phyloP scores from a whole-genome alignment of 2,329 filamentous ascomycete genomes.

The Alternaria solani region DNA sequence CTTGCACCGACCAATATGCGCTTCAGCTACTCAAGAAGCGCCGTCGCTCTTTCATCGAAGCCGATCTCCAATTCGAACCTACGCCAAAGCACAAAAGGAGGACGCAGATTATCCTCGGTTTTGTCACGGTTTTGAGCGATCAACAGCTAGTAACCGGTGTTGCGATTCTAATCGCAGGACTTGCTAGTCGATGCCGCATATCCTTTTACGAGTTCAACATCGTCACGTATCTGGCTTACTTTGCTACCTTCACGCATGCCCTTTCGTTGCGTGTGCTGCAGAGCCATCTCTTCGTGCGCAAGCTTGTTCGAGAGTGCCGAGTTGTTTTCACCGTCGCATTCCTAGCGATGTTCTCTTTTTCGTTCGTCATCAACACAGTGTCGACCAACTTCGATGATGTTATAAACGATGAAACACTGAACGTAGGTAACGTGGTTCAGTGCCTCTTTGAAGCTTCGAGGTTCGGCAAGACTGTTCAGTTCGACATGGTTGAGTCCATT shows the following conservation, averaged over 20 bases:
- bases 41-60: neutral
- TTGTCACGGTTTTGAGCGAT: slow-evolving; percentile 9
- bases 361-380: neutral
- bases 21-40: neutral
- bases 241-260: slow-evolving; percentile 2
- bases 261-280: neutral
- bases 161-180: slow-evolving; percentile 13
- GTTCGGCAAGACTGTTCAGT: neutral
- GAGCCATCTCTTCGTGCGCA: neutral
- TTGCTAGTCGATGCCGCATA: slow-evolving; percentile 10
- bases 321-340: neutral
- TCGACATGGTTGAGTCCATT: neutral
- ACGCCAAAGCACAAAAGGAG: neutral
- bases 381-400: too few relatives aligned
- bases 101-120: neutral
- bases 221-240: slow-evolving; percentile 11
- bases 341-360: neutral
- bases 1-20: neutral
- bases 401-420: neutral
- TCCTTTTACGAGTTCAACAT: slow-evolving; percentile 14
- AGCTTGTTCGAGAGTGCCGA: neutral
- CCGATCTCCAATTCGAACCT: neutral
- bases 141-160: slow-evolving; percentile 19
- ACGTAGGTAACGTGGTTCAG: slow-evolving; percentile 1
- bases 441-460: neutral